phyloP scores from a whole-genome alignment of 208 protist genomes.

The Histomonas meleagridis region DNA sequence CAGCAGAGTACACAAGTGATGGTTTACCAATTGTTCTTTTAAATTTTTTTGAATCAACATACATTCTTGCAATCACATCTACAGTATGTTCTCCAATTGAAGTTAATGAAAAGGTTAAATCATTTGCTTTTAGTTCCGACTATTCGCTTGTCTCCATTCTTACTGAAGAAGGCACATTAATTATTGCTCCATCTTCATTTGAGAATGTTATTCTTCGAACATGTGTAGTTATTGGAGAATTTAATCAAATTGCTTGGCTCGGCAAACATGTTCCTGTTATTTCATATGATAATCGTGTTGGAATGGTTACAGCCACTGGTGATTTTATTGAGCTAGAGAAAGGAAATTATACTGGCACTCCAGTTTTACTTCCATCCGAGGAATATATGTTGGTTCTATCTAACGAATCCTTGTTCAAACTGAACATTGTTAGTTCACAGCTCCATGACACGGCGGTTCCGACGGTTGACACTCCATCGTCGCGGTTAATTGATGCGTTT shows the following conservation, averaged over 20 bases:
- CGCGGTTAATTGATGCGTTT: neutral
- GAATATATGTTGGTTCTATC: neutral
- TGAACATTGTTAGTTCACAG: neutral
- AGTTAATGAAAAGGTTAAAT: neutral
- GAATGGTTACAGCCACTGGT: neutral
- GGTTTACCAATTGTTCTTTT: neutral
- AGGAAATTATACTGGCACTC: neutral
- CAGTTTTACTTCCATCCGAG: neutral
- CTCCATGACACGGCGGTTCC: neutral
- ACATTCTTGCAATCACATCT: neutral
- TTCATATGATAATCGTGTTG: neutral
- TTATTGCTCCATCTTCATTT: neutral
- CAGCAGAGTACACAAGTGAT: neutral
- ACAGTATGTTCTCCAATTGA: too few relatives aligned
- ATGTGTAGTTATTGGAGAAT: too few relatives aligned
- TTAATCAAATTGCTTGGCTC: neutral
- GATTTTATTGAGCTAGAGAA: neutral
- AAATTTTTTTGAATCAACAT: neutral
- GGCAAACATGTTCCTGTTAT: neutral
- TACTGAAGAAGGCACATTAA: neutral
- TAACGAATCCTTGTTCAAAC: neutral
- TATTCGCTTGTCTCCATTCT: neutral
- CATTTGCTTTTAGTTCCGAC: neutral
- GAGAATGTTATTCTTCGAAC: too few relatives aligned
- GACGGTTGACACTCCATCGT: neutral